Evolutionary conservation across 768 basidiomycete genomes (phyloP), one percentile per base, ranked within the genome.

Genomic region (Phylloporus rhodoxanthus): DNA sequence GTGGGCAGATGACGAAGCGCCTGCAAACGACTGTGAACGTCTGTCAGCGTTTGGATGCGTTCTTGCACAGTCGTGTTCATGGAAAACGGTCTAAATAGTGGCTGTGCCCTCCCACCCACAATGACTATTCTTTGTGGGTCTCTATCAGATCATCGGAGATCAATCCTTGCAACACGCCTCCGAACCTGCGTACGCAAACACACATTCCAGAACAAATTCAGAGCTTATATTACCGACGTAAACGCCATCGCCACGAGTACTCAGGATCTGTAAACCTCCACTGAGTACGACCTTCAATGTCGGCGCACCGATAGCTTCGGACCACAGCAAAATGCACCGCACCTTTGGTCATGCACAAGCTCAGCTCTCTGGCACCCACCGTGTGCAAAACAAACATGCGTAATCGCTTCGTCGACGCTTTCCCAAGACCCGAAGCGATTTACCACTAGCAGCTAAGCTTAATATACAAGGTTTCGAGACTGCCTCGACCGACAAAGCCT

Each of bases 21-120:
- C 28, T 76, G 72, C 8, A 82, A 51, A 5, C 74, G 71, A 42
- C 54, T 67, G 38, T 75, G 72, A 17, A 80, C 59, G 29, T 78
- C 74, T 8, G 72, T 69, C 14, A 82, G 67, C 1, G 71, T 62
- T 48, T 77, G 69, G 20, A 82, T 73, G 55, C 74, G 74, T 5
- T 62, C 68, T 52, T 74, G 68, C 36, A 77, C 67, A 3, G 25
- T 25, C 25, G 25, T 25, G 26, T 26, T 7, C 26, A 26, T 26
- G 26, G 8, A 7, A 3, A 26, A 26, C 4, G 26, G 26, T 8
- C 26, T 8, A 8, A 26, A 26, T 26, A 6, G 26, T 26, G 58
- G 60, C 60, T 63, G 53, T 64, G 53, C 25, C 7, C 26, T 26
- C 8, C 4, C 4, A 60, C 58, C 60, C 49, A 63, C 60, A 38